Percentiles rank a stretch among this genome's conserved stretches.
Evolutionary conservation across 768 basidiomycete genomes (phyloP).

Genomic region (Heimioporus sp.): DNA sequence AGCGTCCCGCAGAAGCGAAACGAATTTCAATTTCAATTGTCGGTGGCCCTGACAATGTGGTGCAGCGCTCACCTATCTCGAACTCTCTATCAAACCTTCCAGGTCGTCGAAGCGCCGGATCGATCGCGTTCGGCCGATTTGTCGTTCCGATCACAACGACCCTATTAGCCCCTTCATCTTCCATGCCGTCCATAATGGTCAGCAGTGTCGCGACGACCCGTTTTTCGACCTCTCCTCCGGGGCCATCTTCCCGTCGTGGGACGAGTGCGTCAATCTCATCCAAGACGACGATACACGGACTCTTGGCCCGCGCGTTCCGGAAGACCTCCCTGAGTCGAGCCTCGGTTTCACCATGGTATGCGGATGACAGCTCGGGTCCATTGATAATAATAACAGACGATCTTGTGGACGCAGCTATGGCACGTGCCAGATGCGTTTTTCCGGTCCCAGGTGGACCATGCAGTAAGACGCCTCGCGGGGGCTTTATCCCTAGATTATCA

Average conservation of each 20-base stretch:
- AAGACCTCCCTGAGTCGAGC: slow-evolving; percentile 88
- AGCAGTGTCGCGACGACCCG: slow-evolving; percentile 93
- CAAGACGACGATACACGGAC: slow-evolving; percentile 90
- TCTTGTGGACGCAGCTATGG: slow-evolving; percentile 84
- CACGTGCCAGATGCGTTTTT: slow-evolving; percentile 94
- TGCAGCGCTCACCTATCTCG: slow-evolving; percentile 69
- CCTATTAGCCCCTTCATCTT: slow-evolving; percentile 47
- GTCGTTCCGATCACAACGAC: slow-evolving; percentile 97
- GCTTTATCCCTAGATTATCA: slow-evolving; percentile 69
- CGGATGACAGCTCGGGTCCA: slow-evolving; percentile 92
- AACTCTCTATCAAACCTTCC: slow-evolving; percentile 94
- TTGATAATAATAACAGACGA: slow-evolving; percentile 92
- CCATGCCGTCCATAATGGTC: slow-evolving; percentile 93
- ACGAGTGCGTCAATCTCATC: slow-evolving; percentile 97
- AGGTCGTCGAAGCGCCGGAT: slow-evolving; percentile 86
- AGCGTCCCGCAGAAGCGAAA: slow-evolving; percentile 1
- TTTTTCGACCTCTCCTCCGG: slow-evolving; percentile 94
- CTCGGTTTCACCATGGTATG: slow-evolving; percentile 98
- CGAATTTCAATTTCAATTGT: not conserved
- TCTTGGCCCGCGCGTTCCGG: slow-evolving; percentile 72
- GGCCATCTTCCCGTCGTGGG: slow-evolving; percentile 84
- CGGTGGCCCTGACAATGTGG: not conserved
- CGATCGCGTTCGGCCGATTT: slow-evolving; percentile 92
- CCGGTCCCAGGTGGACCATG: slow-evolving; percentile 98
- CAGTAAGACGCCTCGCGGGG: slow-evolving; percentile 92